A percentile compares a stretch with the other conserved stretches of the same genome.
These are phyloP conservation scores for Mycena rebaudengoi DNA, from an alignment of 768 basidiomycete genomes.

Conservation along the genomic window DNA sequence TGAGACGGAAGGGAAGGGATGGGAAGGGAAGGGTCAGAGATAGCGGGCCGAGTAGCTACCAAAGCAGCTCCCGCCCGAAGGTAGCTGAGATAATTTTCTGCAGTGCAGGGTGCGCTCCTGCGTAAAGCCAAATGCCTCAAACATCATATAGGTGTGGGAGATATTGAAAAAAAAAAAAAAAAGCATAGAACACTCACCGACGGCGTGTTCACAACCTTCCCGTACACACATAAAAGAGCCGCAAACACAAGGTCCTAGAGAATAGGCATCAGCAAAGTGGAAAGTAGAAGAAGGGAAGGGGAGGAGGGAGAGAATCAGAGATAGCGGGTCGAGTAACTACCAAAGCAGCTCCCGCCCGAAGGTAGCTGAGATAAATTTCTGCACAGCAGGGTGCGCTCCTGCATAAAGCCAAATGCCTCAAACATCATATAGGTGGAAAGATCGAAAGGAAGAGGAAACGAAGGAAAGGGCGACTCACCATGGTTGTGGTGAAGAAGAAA, in stretches of 20 bases:
- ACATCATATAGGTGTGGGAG: conserved; percentile 1
- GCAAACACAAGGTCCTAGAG: too few relatives aligned
- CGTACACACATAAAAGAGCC: not conserved
- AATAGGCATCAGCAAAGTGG: not conserved
- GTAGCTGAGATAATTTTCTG: conserved; percentile 93
- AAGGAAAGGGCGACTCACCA: conserved; percentile 37
- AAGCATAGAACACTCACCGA: not conserved
- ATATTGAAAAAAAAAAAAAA: too few relatives aligned
- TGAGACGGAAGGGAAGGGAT: not conserved
- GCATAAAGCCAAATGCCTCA: conserved; percentile 44
- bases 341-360: conserved; percentile 58
- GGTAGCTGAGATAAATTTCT: conserved; percentile 93
- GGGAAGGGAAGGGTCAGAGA: conserved; percentile 11
- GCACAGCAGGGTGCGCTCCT: conserved; percentile 71
- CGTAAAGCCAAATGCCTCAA: conserved; percentile 37
- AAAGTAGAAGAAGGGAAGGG: not conserved
- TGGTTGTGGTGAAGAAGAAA: conserved; percentile 6
- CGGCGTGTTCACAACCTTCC: not conserved
- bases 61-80: conserved; percentile 62
- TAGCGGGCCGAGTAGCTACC: conserved; percentile 42
- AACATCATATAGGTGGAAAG: conserved; percentile 18
- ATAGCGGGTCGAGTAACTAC: conserved; percentile 43
- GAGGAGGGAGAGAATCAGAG: conserved; percentile 15
- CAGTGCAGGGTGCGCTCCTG: conserved; percentile 70
- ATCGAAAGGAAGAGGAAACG: not conserved